Evolutionary conservation across 495 filamentous ascomycete genomes (phyloP), one percentile per base, ranked within the genome.

Genomic region (Cenococcum geophilum): DNA sequence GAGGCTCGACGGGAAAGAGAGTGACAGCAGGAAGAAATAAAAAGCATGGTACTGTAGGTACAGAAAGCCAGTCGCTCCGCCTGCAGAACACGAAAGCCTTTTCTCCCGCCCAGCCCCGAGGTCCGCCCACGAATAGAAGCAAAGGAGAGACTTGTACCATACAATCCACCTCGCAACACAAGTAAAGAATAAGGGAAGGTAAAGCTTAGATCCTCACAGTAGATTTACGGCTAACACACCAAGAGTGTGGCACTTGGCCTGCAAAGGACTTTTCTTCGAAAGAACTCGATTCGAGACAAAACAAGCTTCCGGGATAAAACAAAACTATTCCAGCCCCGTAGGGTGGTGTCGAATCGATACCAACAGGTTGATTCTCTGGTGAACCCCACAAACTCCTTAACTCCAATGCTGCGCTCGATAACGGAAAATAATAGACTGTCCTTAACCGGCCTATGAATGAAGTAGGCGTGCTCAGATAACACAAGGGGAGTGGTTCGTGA

Each of bases 381-480:
- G 27, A 32, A 8, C 21, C 21, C 49, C 4, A 5, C 10, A 52
- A 27, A 52, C 49, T 16, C 49, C 49, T 52, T 58, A 62, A 68
- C 65, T 57, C 65, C 65, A 43, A 68, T 68, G 65, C 65, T 68
- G 65, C 61, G 65, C 65, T 64, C 58, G 47, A 45, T 50, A 55
- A 40, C 18, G 51, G 61, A 68, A 61, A 48, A 61, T 64, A 68
- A 58, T 68, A 55, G 59, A 60, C 49, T 63, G 60, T 52, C 65
- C 65, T 45, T 58, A 32, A 52, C 65, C 36, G 32, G 54, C 57
- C 64, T 60, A 53, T 67, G 57, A 61, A 51, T 57, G 42, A 57
- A 61, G 54, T 5, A 37, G 18, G 27, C 55, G 54, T 47, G 35
- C 59, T 49, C 25, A 16, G 20, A 56, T 59, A 54, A 58, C 59